Base-by-base conservation (phyloP, 73 alveolate species). In the Stentor roeselii region DNA sequence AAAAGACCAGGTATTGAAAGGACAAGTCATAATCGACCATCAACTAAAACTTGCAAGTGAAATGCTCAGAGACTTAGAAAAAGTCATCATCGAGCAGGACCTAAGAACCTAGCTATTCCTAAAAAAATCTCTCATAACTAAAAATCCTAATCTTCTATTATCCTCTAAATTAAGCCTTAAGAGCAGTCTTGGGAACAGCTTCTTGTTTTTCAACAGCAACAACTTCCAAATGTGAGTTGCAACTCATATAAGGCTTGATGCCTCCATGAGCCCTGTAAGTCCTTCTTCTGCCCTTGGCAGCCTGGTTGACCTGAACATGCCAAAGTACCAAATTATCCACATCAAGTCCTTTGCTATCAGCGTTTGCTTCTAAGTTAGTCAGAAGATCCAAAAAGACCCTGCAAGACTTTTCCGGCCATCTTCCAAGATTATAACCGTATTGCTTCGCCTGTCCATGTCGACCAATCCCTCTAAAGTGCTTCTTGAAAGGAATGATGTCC, bases 231-330 rank as follows among this genome's bases (percentile, higher is more conserved):
- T 96, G 99, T 88, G 98, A 93, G 92, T 93, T 91, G 41, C 95
- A 88, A 75, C 94, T 84, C 84, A 95, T 86, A 91, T 94, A 96
- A 38, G 99, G 99, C 83, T 93, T 93, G 86, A 96, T 96, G 86
- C 99, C 93, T 85, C 99, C 99, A 88, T 96, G 99, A 76, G 99
- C 99, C 89, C 99, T 93, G 94, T 93, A 96, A 75, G 99, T 96
- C 90, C 99, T 91, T 92, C 99, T 93, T 95, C 99, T 95, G 34
- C 99, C 99, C 86, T 93, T 87, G 67, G 88, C 92, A 31, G 99
- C 99, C 88, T 97, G 92, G 91, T 96, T 92, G 78, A 94, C 99
- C 59, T 88, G 90, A 39, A 90, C 97, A 89, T 94, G 98, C 86
- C 92, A 80, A 87, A 96, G 89, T 39, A 80, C 85, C 86, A 95